Base-by-base conservation (phyloP, 2,329 filamentous ascomycete species). In the Cladosporium sp. region DNA sequence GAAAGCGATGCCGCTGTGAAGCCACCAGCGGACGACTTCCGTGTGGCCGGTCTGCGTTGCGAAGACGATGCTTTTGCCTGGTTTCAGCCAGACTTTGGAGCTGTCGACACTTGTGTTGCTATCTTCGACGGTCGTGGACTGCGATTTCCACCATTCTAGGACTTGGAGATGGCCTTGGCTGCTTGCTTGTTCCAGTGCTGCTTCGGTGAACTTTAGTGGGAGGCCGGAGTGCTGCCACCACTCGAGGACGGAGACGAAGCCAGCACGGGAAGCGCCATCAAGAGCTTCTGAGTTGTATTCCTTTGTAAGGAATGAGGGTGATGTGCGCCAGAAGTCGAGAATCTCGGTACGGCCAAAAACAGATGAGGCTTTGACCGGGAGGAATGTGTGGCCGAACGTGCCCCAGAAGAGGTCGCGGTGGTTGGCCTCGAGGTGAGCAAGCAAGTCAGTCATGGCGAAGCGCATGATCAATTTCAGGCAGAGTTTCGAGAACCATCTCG, bases 391-490 rank as follows among this genome's bases (percentile, higher is more conserved):
- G 45, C 90, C 89, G 69, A 92, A 92, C 28, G 92, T 94, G 2
- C 87, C 85, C 81, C 88, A 91, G 75, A 95, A 94, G 3, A 97
- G 83, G 59, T 95, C 84, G 54, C 83, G 81, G 72, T 83, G 81
- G 50, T 84, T 78, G 22, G 82, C 80, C 62, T 88, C 85, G 0
- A 91, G 77, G 66, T 88, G 91, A 2, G 83, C 83, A 34, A 97
- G 82, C 3, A 96, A 84, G 12, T 89, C 84, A 15, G 87, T 88
- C 64, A 93, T 86, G 40, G 87, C 89, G 71, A 97, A 97, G 63
- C 94, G 91, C 77, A 97, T 91, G 65, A 96, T 91, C 39, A 96
- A 83, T 67, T 92, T 91, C 61, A 94, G 89, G 36, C 90, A 89
- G 1, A 95, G 79, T 2, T 87, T 87, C 0, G 91, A 94, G 12